Evolutionary conservation across 805 yeast genomes (phyloP).

Genomic region (Lipomyces orientalis): DNA sequence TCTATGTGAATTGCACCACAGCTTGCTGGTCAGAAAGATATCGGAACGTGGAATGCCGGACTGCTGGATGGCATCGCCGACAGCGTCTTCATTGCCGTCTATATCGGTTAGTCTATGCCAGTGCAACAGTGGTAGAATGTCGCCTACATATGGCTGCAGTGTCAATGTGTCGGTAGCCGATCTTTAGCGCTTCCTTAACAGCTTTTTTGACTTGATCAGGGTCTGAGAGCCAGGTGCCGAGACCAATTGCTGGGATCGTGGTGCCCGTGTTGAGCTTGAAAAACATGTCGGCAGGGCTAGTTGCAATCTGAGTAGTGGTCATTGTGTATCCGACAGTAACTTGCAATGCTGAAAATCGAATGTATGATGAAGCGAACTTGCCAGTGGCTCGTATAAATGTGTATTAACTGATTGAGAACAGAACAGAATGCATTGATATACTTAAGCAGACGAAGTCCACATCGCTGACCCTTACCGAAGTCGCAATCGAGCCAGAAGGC

Average conservation of each 20-base stretch:
- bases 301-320: neutral
- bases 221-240: conserved; percentile 74
- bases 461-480: neutral
- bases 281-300: neutral
- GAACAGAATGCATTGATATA: neutral
- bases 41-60: conserved; percentile 13
- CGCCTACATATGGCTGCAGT: conserved; percentile 57
- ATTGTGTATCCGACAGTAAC: neutral
- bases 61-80: conserved; percentile 52
- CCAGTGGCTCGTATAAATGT: neutral
- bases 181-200: conserved; percentile 56
- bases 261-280: conserved; percentile 62
- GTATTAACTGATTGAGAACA: neutral
- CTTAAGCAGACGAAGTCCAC: neutral
- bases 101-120: conserved; percentile 43
- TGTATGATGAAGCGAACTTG: neutral
- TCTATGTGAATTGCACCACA: conserved; percentile 46
- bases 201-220: conserved; percentile 59
- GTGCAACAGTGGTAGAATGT: neutral
- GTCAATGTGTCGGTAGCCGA: conserved; percentile 79
- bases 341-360: neutral
- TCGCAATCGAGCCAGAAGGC: neutral
- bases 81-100: conserved; percentile 50
- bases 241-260: conserved; percentile 67
- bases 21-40: conserved; percentile 27